These are phyloP conservation scores for Echria macrotheca DNA, from an alignment of 495 filamentous ascomycete species.

Conservation along the genomic window DNA sequence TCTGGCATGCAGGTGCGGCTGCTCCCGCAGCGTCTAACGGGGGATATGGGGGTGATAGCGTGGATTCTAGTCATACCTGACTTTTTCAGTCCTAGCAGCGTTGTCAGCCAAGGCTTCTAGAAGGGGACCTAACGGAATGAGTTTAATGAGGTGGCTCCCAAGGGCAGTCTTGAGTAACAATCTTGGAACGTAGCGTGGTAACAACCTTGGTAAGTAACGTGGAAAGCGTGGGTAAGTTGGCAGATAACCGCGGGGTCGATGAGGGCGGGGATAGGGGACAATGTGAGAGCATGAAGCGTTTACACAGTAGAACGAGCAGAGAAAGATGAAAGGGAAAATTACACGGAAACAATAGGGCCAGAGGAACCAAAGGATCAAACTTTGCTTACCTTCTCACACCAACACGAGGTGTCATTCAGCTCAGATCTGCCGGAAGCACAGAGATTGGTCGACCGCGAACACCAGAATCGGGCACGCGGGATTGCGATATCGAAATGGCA, in stretches of 20 bases:
- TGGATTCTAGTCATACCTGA: conserved; percentile 7
- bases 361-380: background rate
- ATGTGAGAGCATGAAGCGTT: too few relatives aligned
- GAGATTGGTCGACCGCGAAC: background rate
- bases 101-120: background rate
- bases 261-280: too few relatives aligned
- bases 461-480: background rate
- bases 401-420: background rate
- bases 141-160: background rate
- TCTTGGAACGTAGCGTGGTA: background rate
- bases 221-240: background rate
- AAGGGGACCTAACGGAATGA: conserved; percentile 4
- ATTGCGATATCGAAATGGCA: background rate
- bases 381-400: background rate
- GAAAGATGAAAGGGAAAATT: too few relatives aligned
- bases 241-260: background rate
- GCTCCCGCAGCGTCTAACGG: conserved; percentile 2
- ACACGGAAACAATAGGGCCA: background rate
- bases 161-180: background rate
- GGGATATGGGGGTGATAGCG: background rate
- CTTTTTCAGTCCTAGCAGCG: conserved; percentile 5
- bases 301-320: too few relatives aligned
- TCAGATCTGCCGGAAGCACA: too few relatives aligned
- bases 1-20: conserved; percentile 1
- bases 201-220: background rate